Evolutionary conservation across 257 asterid genomes (phyloP).

Genomic region (Nicotiana tabacum): DNA sequence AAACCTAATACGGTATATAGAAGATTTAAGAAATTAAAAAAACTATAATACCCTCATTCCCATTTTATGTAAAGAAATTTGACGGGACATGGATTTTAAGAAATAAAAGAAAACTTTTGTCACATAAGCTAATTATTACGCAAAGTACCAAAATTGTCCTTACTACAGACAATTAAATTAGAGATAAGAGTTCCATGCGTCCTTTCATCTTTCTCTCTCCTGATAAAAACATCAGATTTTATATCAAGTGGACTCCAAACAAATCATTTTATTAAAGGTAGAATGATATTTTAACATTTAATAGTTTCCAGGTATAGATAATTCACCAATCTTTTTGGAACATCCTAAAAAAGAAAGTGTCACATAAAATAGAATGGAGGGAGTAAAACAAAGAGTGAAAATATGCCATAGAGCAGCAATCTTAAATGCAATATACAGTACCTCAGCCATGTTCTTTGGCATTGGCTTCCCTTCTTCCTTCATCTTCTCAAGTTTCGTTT

Average conservation of each 20-base stretch:
- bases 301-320: neutral
- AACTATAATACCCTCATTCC: neutral
- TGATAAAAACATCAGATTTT: neutral
- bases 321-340: neutral
- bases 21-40: neutral
- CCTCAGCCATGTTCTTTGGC: constrained; percentile 86
- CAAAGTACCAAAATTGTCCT: neutral
- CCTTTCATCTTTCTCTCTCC: neutral
- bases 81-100: neutral
- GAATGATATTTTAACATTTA: neutral
- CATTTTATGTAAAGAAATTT: neutral
- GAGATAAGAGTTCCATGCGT: neutral
- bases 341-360: neutral
- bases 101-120: neutral
- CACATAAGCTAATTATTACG: neutral
- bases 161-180: neutral
- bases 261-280: neutral
- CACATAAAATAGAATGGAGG: neutral
- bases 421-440: constrained; percentile 22
- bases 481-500: constrained; percentile 56
- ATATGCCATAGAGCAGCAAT: neutral
- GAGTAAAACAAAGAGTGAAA: neutral
- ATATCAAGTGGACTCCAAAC: neutral
- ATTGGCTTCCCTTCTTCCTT: constrained; percentile 81
- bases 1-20: neutral